Percentiles rank a stretch among this genome's conserved stretches.
Evolutionary conservation across 2,329 filamentous ascomycete species (phyloP).

Genomic region (Neonectria ditissima): DNA sequence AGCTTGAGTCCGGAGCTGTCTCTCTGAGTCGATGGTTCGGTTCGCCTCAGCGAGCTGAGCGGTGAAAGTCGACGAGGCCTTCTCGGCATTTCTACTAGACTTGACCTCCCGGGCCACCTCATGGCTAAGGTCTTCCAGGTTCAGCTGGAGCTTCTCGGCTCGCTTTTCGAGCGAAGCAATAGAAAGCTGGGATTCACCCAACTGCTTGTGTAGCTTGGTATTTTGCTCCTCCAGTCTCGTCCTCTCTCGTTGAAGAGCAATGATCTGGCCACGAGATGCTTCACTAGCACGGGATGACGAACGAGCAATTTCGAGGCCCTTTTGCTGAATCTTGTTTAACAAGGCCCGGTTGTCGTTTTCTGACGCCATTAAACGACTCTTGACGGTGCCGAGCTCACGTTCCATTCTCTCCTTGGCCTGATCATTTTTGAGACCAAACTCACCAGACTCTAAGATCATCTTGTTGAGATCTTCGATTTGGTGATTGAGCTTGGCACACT

Average conservation of each 20-base stretch:
- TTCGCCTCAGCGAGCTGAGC: slow-evolving; percentile 91
- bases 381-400: slow-evolving; percentile 89
- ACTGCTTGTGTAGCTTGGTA: slow-evolving; percentile 81
- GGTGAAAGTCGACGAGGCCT: slow-evolving; percentile 81
- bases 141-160: slow-evolving; percentile 90
- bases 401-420: slow-evolving; percentile 95
- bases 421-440: slow-evolving; percentile 90
- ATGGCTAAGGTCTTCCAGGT: slow-evolving; percentile 91
- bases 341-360: slow-evolving; percentile 96
- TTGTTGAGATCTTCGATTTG: slow-evolving; percentile 89
- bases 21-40: slow-evolving; percentile 88
- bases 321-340: slow-evolving; percentile 97
- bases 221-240: slow-evolving; percentile 84
- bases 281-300: slow-evolving; percentile 89
- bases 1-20: slow-evolving; percentile 85
- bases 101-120: slow-evolving; percentile 92
- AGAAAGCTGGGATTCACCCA: slow-evolving; percentile 85
- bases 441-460: slow-evolving; percentile 88
- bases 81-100: slow-evolving; percentile 89
- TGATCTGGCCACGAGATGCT: slow-evolving; percentile 80
- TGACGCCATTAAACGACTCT: slow-evolving; percentile 88
- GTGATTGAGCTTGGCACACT: slow-evolving; percentile 79
- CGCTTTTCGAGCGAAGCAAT: slow-evolving; percentile 92
- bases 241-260: slow-evolving; percentile 85
- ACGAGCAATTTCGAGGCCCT: slow-evolving; percentile 94